Evolutionary conservation across 371 early-diverging fungal species (phyloP).

Genomic region (Mucor mucedo): DNA sequence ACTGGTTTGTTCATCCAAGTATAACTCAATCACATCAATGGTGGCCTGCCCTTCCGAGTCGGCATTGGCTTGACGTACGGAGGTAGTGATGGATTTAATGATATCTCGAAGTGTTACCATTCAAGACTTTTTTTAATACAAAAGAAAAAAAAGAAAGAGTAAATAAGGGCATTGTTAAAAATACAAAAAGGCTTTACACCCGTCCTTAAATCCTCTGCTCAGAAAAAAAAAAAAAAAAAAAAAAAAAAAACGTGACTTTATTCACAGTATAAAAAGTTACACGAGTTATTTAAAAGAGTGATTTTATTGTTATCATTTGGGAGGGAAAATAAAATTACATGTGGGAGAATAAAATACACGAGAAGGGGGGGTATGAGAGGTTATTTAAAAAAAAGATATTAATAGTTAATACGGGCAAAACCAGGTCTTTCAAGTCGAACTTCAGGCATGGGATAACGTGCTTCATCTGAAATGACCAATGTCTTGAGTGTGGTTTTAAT

Average conservation of each 20-base stretch:
- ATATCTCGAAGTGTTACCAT: slow-evolving; percentile 56
- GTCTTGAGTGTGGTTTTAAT: slow-evolving; percentile 56
- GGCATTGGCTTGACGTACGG: slow-evolving; percentile 36
- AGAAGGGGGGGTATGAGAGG: background rate
- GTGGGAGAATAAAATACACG: background rate
- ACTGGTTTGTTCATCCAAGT: slow-evolving; percentile 42
- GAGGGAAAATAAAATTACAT: background rate
- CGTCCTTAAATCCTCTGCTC: no score
- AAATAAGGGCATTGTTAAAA: background rate
- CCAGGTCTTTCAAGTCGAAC: slow-evolving; percentile 51
- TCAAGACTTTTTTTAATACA: background rate
- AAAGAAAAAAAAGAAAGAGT: slow-evolving; percentile 4
- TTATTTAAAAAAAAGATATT: slow-evolving; percentile 3
- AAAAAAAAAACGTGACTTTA: no score
- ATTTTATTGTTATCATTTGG: background rate
- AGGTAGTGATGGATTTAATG: slow-evolving; percentile 37
- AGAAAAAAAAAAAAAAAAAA: no score
- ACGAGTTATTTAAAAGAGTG: no score
- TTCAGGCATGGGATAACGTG: slow-evolving; percentile 46
- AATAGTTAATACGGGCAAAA: slow-evolving; percentile 53
- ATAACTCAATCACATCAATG: slow-evolving; percentile 45
- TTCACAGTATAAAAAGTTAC: no score
- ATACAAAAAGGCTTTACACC: background rate
- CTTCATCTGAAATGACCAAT: slow-evolving; percentile 51
- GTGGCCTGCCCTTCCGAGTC: slow-evolving; percentile 45